Percentiles rank a stretch among this genome's conserved stretches.
Evolutionary conservation across 2,329 filamentous ascomycete genomes (phyloP).

Genomic region (Aureobasidium subglaciale): DNA sequence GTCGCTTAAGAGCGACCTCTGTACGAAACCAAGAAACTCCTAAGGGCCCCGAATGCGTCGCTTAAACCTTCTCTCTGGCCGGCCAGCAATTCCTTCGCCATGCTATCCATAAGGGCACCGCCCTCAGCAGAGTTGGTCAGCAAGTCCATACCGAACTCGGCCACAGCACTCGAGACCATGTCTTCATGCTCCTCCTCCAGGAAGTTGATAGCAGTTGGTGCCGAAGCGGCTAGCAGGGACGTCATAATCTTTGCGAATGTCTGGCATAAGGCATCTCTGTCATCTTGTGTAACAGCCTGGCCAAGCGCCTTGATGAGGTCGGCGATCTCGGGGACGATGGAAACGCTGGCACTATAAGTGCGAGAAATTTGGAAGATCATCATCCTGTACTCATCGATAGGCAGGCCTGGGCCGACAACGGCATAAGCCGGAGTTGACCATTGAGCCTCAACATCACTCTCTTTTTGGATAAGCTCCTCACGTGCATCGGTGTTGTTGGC

Average conservation of each 20-base stretch:
- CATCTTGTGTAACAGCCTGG: neutral
- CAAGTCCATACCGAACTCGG: neutral
- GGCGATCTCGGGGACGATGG: neutral
- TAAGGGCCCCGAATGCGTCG: neutral
- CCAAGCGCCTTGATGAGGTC: neutral
- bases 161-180: neutral
- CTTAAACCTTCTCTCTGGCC: neutral
- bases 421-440: neutral
- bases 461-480: no score
- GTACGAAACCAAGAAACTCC: neutral
- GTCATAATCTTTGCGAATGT: neutral
- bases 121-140: neutral
- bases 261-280: neutral
- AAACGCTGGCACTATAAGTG: neutral
- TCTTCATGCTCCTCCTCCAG: neutral
- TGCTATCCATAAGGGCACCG: neutral
- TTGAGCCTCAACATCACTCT: neutral
- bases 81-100: neutral
- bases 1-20: neutral
- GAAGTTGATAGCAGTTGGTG: neutral
- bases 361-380: neutral
- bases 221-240: neutral
- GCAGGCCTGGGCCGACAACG: neutral
- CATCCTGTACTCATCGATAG: neutral
- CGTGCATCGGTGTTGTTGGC: no score